These are phyloP conservation scores for Zygoascus bituminiphila DNA, from an alignment of 805 yeast genomes.

Conservation along the genomic window DNA sequence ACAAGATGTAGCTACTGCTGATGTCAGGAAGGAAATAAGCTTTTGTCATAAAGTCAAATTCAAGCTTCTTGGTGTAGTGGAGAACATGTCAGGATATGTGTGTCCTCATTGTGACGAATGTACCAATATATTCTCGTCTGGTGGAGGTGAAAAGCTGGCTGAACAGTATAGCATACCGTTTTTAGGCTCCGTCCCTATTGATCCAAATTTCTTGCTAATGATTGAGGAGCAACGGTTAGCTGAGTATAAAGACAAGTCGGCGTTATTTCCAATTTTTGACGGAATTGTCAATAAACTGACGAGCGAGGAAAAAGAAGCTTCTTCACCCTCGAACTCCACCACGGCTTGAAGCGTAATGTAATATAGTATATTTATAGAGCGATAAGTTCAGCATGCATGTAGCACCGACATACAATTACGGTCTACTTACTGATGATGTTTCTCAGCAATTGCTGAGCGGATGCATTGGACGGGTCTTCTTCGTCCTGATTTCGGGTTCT, in stretches of 20 bases:
- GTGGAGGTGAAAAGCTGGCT: conserved; percentile 82
- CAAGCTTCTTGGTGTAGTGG: conserved; percentile 75
- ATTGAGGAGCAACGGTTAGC: conserved; percentile 52
- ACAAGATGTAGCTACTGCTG: conserved; percentile 86
- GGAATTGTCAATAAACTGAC: conserved; percentile 32
- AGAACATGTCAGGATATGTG: conserved; percentile 93
- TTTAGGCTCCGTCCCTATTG: conserved; percentile 86
- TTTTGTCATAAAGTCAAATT: conserved; percentile 84
- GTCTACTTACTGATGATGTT: neutral
- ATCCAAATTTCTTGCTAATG: conserved; percentile 81
- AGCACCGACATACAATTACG: too few relatives aligned
- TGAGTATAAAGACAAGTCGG: conserved; percentile 24
- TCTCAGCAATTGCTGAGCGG: neutral
- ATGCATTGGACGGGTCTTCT: neutral
- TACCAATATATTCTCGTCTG: conserved; percentile 84
- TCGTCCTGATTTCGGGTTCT: neutral
- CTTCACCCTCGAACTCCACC: too few relatives aligned
- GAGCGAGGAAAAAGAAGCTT: too few relatives aligned
- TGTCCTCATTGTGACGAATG: conserved; percentile 88
- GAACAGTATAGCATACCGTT: conserved; percentile 51
- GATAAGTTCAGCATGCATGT: too few relatives aligned
- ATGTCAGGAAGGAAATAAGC: conserved; percentile 87
- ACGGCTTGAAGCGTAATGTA: too few relatives aligned
- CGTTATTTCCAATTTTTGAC: conserved; percentile 38
- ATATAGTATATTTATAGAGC: too few relatives aligned